Conservation (phyloP, 345 rosid genomes). For the Gossypioides kirkii region DNA sequence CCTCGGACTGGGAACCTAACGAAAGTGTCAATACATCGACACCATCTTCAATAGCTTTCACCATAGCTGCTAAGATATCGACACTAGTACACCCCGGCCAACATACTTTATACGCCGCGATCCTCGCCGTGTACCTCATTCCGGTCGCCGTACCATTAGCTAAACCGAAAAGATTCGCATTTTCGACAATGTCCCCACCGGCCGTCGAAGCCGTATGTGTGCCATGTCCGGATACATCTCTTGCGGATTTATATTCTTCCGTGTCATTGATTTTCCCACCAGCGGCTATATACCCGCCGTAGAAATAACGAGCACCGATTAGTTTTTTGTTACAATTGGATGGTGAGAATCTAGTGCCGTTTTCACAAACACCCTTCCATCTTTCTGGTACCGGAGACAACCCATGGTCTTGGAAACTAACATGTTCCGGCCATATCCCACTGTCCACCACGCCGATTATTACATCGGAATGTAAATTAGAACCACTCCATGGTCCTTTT, state of each 20-base stretch:
- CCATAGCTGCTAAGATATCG: conserved; percentile 68
- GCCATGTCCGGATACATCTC: conserved; percentile 67
- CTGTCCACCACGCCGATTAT: conserved; percentile 67
- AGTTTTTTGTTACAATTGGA: conserved; percentile 65
- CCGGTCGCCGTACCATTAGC: conserved; percentile 66
- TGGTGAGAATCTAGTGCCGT: conserved; percentile 54
- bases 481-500: conserved; percentile 46
- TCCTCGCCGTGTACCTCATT: conserved; percentile 60
- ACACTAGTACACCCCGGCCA: conserved; percentile 49
- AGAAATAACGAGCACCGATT: conserved; percentile 68
- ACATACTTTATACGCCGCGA: conserved; percentile 71
- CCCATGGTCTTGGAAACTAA: conserved; percentile 57
- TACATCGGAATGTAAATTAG: conserved; percentile 45
- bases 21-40: conserved; percentile 30
- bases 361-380: conserved; percentile 75
- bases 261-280: conserved; percentile 46
- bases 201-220: conserved; percentile 90
- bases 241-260: conserved; percentile 42
- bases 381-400: conserved; percentile 47
- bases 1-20: background rate
- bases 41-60: conserved; percentile 32
- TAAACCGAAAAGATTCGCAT: conserved; percentile 48
- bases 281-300: conserved; percentile 50
- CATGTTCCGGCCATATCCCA: conserved; percentile 82
- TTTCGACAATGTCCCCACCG: conserved; percentile 43